These are phyloP conservation scores for Yamadazyma insecticola DNA, from an alignment of 805 yeast genomes.

Conservation along the genomic window DNA sequence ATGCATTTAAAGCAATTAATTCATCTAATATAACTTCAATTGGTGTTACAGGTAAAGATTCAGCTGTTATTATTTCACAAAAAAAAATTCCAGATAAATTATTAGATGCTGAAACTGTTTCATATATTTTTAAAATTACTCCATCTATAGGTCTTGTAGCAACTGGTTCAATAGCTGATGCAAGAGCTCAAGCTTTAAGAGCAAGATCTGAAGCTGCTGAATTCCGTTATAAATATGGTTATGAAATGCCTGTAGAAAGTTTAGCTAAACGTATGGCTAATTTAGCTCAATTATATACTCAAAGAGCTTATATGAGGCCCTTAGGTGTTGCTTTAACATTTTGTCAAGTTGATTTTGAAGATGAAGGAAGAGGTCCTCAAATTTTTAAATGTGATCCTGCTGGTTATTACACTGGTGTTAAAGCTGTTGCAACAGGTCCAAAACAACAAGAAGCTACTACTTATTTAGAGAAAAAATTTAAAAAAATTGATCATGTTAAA, in stretches of 20 bases:
- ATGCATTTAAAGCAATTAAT: constrained; percentile 95
- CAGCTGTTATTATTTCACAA: constrained; percentile 85
- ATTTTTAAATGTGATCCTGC: constrained; percentile 96
- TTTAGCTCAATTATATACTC: constrained; percentile 91
- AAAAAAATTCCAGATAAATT: constrained; percentile 96
- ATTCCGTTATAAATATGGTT: constrained; percentile 89
- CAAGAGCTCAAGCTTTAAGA: constrained; percentile 81
- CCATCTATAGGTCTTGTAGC: constrained; percentile 82
- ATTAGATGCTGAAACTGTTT: constrained; percentile 80
- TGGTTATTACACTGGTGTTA: constrained; percentile 86
- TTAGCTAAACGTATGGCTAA: constrained; percentile 95
- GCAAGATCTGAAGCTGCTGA: constrained; percentile 97
- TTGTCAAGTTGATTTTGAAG: constrained; percentile 60
- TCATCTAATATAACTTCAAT: constrained; percentile 86
- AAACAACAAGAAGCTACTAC: constrained; percentile 95
- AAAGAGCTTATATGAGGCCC: constrained; percentile 98
- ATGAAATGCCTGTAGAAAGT: constrained; percentile 93
- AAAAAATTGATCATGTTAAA: constrained; percentile 57
- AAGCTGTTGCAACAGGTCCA: constrained; percentile 94
- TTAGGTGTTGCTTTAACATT: constrained; percentile 91
- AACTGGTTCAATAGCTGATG: constrained; percentile 96
- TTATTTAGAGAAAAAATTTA: constrained; percentile 83
- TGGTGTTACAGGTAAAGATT: constrained; percentile 82
- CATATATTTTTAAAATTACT: constrained; percentile 81
- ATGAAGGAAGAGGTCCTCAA: constrained; percentile 86